Evolutionary conservation across 352 stramenopile genomes (phyloP).

Genomic region (Blastocystis sp.): DNA sequence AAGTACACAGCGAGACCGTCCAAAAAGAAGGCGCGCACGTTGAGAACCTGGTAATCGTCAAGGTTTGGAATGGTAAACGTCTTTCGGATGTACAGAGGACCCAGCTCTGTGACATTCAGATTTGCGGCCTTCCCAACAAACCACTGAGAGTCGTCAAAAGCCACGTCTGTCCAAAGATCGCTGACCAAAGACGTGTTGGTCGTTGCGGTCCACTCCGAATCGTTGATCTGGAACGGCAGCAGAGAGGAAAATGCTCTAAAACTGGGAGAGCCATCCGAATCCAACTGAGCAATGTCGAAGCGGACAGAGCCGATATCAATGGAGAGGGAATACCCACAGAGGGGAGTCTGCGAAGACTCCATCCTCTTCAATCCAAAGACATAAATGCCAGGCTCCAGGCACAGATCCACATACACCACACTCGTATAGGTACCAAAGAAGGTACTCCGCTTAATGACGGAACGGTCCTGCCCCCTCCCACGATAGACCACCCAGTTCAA

Average conservation of each 20-base stretch:
- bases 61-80: not conserved
- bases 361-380: too few relatives aligned
- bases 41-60: slow-evolving; percentile 4
- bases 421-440: not conserved
- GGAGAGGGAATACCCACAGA: not conserved
- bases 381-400: not conserved
- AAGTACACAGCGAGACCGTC: slow-evolving; percentile 19
- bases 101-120: not conserved
- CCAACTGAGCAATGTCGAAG: not conserved
- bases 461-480: not conserved
- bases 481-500: not conserved
- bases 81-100: not conserved
- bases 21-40: not conserved
- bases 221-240: slow-evolving; percentile 40
- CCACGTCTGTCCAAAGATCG: not conserved
- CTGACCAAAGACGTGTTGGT: not conserved
- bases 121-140: not conserved
- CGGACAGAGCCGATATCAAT: not conserved
- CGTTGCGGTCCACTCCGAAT: not conserved
- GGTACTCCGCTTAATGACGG: not conserved
- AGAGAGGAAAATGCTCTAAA: not conserved
- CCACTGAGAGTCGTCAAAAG: slow-evolving; percentile 27
- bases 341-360: not conserved
- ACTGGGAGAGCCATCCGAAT: not conserved
- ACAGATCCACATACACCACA: not conserved